Evolutionary conservation across 306 rosid species (phyloP).

Genomic region (Inga laurina): DNA sequence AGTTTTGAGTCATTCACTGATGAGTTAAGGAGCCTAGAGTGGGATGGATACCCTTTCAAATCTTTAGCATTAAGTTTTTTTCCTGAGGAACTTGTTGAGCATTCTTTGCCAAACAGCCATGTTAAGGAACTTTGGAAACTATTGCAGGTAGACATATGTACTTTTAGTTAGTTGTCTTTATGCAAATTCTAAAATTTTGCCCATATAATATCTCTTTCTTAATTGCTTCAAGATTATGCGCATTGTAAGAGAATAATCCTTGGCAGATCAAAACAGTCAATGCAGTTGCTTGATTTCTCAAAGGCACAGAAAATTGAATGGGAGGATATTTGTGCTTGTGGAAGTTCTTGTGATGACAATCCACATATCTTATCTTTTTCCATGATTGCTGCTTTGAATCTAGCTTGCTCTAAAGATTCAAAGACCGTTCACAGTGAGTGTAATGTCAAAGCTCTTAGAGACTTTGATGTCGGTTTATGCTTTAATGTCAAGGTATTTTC

Average conservation of each 20-base stretch:
- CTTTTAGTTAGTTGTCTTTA: background rate
- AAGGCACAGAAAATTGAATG: background rate
- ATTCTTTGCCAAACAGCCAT: background rate
- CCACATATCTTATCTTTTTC: background rate
- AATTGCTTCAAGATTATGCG: conserved; percentile 14
- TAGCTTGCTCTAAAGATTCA: background rate
- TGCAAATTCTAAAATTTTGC: background rate
- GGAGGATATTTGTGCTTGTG: background rate
- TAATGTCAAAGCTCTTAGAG: background rate
- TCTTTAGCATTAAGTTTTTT: background rate
- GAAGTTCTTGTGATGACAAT: conserved; percentile 6
- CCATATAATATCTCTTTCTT: background rate
- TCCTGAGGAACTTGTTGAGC: background rate
- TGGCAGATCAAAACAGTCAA: background rate
- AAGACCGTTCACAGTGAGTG: background rate
- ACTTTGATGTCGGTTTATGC: background rate
- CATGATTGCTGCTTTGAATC: background rate
- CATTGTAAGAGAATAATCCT: background rate
- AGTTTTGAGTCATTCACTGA: conserved; percentile 13
- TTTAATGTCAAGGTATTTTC: background rate
- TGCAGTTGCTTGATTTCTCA: conserved; percentile 27
- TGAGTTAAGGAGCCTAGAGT: background rate
- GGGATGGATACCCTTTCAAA: background rate
- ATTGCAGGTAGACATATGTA: background rate
- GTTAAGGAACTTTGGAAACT: background rate